Conservation (phyloP, 345 rosid species). For the Cardamine occulta region DNA sequence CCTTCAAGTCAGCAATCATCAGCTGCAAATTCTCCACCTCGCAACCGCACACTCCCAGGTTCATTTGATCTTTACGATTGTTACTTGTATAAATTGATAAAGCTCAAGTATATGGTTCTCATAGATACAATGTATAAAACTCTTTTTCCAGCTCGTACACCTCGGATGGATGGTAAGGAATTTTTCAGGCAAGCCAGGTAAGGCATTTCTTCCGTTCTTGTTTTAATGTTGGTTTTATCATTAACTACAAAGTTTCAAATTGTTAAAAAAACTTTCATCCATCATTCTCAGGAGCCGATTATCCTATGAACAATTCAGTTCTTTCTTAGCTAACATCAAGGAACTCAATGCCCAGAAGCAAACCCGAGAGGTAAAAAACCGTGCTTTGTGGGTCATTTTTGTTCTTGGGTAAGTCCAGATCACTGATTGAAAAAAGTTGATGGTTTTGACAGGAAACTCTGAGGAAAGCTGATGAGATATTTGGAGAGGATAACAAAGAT, state of each 20-base stretch:
- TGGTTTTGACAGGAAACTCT: constrained; percentile 77
- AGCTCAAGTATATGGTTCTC: constrained; percentile 5
- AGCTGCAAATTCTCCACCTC: constrained; percentile 95
- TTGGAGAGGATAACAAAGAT: constrained; percentile 89
- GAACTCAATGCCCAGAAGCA: constrained; percentile 94
- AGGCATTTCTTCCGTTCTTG: constrained; percentile 19
- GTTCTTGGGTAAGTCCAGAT: not conserved
- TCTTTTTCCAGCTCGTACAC: constrained; percentile 53
- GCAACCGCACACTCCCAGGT: constrained; percentile 76
- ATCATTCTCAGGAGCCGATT: constrained; percentile 70
- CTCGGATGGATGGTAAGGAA: constrained; percentile 93
- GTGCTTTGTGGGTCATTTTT: not conserved
- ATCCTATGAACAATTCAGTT: constrained; percentile 93
- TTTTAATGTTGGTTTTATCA: constrained; percentile 12
- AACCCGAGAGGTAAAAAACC: constrained; percentile 73
- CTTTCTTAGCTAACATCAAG: constrained; percentile 90
- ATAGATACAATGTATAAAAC: constrained; percentile 1
- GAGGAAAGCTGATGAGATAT: constrained; percentile 91
- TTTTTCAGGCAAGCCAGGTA: constrained; percentile 96
- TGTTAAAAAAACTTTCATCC: constrained; percentile 11
- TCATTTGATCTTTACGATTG: not conserved
- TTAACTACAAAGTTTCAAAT: not conserved
- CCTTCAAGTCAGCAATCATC: constrained; percentile 95
- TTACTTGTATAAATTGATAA: not conserved
- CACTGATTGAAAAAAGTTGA: not conserved